These are phyloP conservation scores for Zarea fungicola DNA, from an alignment of 2,329 filamentous ascomycete genomes.

Conservation along the genomic window DNA sequence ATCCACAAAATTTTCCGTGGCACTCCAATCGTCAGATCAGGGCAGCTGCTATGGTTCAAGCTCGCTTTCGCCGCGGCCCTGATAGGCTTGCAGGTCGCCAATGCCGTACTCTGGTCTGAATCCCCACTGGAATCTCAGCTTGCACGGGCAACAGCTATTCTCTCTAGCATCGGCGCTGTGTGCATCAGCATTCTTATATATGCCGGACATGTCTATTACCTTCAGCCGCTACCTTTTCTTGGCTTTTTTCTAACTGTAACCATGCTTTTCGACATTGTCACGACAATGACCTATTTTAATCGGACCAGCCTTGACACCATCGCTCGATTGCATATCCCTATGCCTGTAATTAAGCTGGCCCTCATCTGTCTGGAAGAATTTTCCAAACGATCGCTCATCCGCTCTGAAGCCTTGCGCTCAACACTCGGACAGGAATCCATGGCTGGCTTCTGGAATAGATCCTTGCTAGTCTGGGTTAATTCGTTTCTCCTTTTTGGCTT, in stretches of 20 bases:
- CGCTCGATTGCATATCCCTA: conserved; percentile 22
- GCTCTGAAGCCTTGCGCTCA: neutral
- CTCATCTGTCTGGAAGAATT: conserved; percentile 27
- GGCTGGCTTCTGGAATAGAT: conserved; percentile 15
- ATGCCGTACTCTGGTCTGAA: conserved; percentile 23
- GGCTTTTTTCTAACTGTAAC: conserved; percentile 26
- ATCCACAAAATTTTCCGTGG: neutral
- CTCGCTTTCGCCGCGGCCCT: neutral
- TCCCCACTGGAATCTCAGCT: conserved; percentile 14
- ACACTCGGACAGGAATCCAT: conserved; percentile 18
- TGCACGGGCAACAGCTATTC: conserved; percentile 23
- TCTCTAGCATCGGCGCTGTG: conserved; percentile 24
- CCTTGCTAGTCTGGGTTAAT: neutral
- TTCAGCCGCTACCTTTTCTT: conserved; percentile 28
- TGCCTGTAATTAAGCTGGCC: conserved; percentile 22
- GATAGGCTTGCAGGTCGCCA: conserved; percentile 17
- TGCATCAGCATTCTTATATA: conserved; percentile 25
- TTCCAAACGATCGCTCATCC: conserved; percentile 19
- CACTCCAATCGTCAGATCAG: neutral
- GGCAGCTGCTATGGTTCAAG: conserved; percentile 20
- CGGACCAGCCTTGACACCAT: conserved; percentile 20
- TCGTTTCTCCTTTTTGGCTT: neutral
- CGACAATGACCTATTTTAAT: conserved; percentile 28
- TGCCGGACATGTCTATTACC: conserved; percentile 26
- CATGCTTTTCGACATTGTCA: conserved; percentile 28